phyloP scores from a whole-genome alignment of 1,284 basidiomycete genomes.

The Ceratobasidium sp. region DNA sequence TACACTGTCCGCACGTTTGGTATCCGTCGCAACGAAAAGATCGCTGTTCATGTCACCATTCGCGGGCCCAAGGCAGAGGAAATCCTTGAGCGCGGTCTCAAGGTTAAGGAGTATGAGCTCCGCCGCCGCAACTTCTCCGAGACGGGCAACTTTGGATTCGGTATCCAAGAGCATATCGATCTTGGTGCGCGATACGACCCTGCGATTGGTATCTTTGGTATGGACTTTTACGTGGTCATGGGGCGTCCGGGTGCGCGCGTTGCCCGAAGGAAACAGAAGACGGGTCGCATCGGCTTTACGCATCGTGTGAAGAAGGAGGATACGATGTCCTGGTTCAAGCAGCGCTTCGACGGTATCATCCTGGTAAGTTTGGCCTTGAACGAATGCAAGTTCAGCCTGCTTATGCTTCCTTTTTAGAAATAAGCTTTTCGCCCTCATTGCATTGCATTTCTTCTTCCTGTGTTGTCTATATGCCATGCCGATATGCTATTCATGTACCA shows the following conservation, averaged over 20 bases:
- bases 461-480: constrained; percentile 32
- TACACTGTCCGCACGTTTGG: constrained; percentile 99
- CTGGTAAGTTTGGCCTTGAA: constrained; percentile 62
- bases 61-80: constrained; percentile 99
- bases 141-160: constrained; percentile 98
- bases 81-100: constrained; percentile 98
- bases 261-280: constrained; percentile 89
- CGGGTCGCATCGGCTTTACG: constrained; percentile 82
- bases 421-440: constrained; percentile 14
- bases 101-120: constrained; percentile 99
- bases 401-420: constrained; percentile 17
- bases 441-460: constrained; percentile 18
- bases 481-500: constrained; percentile 39
- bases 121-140: constrained; percentile 93
- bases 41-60: constrained; percentile 99
- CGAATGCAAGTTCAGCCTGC: not conserved
- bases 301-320: constrained; percentile 94
- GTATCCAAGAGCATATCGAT: constrained; percentile 99
- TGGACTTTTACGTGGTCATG: constrained; percentile 99
- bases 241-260: constrained; percentile 94
- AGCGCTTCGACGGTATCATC: constrained; percentile 97
- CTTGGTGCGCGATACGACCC: constrained; percentile 98
- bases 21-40: constrained; percentile 99
- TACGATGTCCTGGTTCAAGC: constrained; percentile 98
- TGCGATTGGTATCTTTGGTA: constrained; percentile 95